Conservation (phyloP, 495 filamentous ascomycete species). For the Penicillium dipodomyicola region DNA sequence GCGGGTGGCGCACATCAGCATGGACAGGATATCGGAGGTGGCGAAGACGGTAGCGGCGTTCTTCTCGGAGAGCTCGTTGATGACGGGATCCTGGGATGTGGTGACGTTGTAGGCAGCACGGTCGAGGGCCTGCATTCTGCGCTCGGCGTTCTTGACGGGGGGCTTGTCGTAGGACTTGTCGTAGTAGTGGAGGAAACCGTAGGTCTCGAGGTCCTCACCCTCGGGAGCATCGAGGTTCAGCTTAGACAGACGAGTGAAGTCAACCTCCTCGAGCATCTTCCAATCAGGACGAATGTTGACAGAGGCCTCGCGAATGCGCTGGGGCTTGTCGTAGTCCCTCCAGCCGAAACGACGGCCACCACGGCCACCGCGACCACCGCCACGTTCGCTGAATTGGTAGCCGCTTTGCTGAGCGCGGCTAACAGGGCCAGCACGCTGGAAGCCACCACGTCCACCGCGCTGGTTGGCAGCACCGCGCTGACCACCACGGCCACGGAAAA, state of each 20-base stretch:
- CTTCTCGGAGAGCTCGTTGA: constrained; percentile 95
- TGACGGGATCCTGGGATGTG: constrained; percentile 90
- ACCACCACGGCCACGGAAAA: constrained; percentile 84
- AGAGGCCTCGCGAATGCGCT: constrained; percentile 90
- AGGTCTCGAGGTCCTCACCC: constrained; percentile 90
- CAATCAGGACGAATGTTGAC: constrained; percentile 93
- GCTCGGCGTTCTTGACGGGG: constrained; percentile 81
- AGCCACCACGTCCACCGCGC: constrained; percentile 56
- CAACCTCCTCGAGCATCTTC: constrained; percentile 95
- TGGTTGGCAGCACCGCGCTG: constrained; percentile 52
- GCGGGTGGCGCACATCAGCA: constrained; percentile 97
- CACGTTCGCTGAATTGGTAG: constrained; percentile 56
- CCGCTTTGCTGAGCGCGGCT: constrained; percentile 63
- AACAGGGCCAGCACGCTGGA: constrained; percentile 64
- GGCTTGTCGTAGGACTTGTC: constrained; percentile 91
- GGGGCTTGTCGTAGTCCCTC: constrained; percentile 98
- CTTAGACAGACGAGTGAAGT: constrained; percentile 92
- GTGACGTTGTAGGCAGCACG: constrained; percentile 97
- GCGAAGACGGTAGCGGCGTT: constrained; percentile 96
- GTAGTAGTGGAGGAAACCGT: constrained; percentile 97
- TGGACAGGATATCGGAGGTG: constrained; percentile 92
- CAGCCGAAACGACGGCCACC: constrained; percentile 88
- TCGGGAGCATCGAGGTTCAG: constrained; percentile 91
- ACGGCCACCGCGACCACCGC: constrained; percentile 47
- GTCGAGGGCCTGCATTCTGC: constrained; percentile 82